Base-by-base conservation (phyloP, 2,329 filamentous ascomycete genomes). In the Fusarium siculi region DNA sequence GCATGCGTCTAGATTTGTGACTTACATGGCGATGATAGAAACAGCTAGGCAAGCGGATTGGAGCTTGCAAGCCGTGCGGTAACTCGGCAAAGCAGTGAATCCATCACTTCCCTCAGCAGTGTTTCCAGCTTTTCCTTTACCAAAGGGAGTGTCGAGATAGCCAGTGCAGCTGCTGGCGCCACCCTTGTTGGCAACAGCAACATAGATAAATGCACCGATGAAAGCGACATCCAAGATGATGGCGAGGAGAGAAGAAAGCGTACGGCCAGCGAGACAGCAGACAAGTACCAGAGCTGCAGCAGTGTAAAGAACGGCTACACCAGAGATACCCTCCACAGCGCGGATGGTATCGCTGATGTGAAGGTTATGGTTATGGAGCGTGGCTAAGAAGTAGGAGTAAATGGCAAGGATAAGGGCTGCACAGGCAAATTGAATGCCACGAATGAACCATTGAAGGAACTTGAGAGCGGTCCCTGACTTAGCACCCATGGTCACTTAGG, bases 311-410 rank as follows among this genome's bases (percentile, higher is more conserved):
- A 92, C 88, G 5, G 90, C 93, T 4, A 88, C 87, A 56, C 95
- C 95, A 0, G 93, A 88, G 66, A 98, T 91, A 72, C 93, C 94
- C 78, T 91, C 91, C 63, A 96, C 93, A 34, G 93, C 93, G 63
- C 91, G 91, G 67, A 92, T 84, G 84, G 89, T 92, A 74, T 82
- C 89, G 23, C 88, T 85, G 74, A 95, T 95, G 65, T 78, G 64
- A 19, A 91, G 81, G 74, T 90, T 77, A 82, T 94, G 90, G 77
- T 92, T 89, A 70, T 88, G 81, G 19, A 95, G 88, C 14, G 92
- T 88, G 14, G 92, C 90, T 55, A 98, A 89, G 87, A 95, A 97
- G 87, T 97, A 97, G 55, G 91, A 92, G 86, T 92, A 95, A 78
- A 96, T 89, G 74, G 89, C 92, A 70, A 98, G 88, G 69, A 96